Evolutionary conservation across 768 basidiomycete genomes (phyloP), one percentile per base, ranked within the genome.

Genomic region (Asterophora parasitica): DNA sequence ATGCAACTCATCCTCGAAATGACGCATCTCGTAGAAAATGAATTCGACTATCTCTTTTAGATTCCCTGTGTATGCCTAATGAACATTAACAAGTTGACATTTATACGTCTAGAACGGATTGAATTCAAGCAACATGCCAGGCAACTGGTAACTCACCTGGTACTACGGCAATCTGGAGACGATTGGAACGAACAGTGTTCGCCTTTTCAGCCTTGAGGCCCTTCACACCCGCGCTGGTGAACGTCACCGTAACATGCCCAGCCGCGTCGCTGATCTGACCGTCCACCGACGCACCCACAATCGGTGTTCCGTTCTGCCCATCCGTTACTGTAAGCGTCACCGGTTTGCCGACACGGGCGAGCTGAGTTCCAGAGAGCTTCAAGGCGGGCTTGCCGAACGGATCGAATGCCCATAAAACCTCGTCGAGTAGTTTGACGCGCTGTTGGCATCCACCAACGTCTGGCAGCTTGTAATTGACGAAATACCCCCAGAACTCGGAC

Each of bases 321-420:
- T 75, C 70, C 4, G 55, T 66, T 15, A 76, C 72, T 1, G 58
- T 63, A 32, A 75, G 58, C 1, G 55, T 57, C 9, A 65, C 54
- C 3, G 64, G 62, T 19, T 61, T 45, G 20, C 62, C 59, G 4
- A 52, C 48, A 51, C 39, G 48, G 17, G 50, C 50, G 10, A 35
- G n/a, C 2, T 85, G 20, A 2, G 69, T 66, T 2, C 72, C 72
- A 3, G 53, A 46, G 12, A 74, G 61, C 53, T 65, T 63, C 46
- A 74, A 51, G 55, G 68, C 46, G 17, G 46, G 42, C 16, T 54
- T 46, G 23, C 44, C 36, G 42, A 50, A 54, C n/a, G 46, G 34
- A 46, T 19, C 41, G 10, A 48, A 57, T n/a, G 55, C 49, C 30
- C 32, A 57, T 13, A 54, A 35, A 15, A 57, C 47, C 16, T 57